A percentile compares a stretch with the other conserved stretches of the same genome.
These are phyloP conservation scores for peach (Prunus persica) DNA, from an alignment of 306 rosid species.

Conservation along the genomic window DNA sequence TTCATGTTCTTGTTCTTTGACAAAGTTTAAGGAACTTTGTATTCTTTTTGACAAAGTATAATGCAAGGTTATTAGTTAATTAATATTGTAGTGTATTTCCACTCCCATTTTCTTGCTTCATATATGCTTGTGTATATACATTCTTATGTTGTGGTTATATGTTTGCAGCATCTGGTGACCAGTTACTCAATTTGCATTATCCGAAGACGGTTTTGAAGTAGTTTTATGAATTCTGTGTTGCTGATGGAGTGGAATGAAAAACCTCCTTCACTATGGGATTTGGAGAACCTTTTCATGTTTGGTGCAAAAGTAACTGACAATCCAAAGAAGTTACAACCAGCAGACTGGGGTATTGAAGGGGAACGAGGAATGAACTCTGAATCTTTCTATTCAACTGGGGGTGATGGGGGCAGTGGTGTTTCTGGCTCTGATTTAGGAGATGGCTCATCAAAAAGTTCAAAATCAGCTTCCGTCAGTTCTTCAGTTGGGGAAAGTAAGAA, in stretches of 20 bases:
- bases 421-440: conserved; percentile 50
- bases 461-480: conserved; percentile 71
- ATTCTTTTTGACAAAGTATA: too few species aligned
- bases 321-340: conserved; percentile 39
- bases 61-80: neutral
- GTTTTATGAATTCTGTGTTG: conserved; percentile 12
- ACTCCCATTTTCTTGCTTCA: neutral
- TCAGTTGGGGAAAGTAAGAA: conserved; percentile 66
- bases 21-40: neutral
- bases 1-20: conserved; percentile 1
- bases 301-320: conserved; percentile 57
- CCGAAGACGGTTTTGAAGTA: conserved; percentile 4
- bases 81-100: neutral
- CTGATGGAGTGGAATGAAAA: conserved; percentile 88
- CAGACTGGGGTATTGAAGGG: conserved; percentile 49
- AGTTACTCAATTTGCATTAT: neutral
- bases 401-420: conserved; percentile 43
- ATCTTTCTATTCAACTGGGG: conserved; percentile 47
- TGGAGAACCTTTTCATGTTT: conserved; percentile 61
- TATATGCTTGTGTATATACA: neutral
- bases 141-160: conserved; percentile 14
- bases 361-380: conserved; percentile 57
- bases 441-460: conserved; percentile 58
- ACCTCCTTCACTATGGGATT: conserved; percentile 66
- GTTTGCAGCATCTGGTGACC: conserved; percentile 42